phyloP scores from a whole-genome alignment of 192 early-diverging fungal species.

The Coemansia sp. region DNA sequence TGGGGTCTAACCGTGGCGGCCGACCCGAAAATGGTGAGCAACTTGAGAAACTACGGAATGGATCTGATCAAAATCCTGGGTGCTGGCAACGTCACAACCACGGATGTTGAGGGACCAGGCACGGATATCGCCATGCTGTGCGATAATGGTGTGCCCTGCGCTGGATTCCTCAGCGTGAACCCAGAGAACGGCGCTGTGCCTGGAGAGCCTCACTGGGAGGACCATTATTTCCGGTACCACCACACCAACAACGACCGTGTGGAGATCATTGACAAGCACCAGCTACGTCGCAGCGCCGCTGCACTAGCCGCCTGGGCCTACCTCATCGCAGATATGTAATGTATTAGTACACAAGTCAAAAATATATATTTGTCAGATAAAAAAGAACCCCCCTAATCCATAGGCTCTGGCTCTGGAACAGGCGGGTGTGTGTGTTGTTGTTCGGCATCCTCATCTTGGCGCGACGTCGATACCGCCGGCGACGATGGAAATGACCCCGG shows the following conservation, averaged over 20 bases:
- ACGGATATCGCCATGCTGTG: slow-evolving; percentile 61
- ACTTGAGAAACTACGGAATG: slow-evolving; percentile 37
- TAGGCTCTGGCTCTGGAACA: slow-evolving; percentile 25
- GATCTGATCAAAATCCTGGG: slow-evolving; percentile 42
- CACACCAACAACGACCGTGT: slow-evolving; percentile 60
- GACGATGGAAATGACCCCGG: slow-evolving; percentile 54
- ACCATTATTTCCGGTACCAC: slow-evolving; percentile 65
- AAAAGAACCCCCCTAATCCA: slow-evolving; percentile 17
- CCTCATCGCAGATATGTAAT: slow-evolving; percentile 56
- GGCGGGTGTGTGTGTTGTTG: not conserved
- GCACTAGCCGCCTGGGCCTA: slow-evolving; percentile 65
- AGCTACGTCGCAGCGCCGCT: slow-evolving; percentile 62
- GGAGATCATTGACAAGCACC: slow-evolving; percentile 58
- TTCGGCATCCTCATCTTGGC: not conserved
- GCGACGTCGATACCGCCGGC: slow-evolving; percentile 13
- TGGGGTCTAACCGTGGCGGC: slow-evolving; percentile 59
- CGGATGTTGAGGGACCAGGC: slow-evolving; percentile 40
- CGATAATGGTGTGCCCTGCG: slow-evolving; percentile 61
- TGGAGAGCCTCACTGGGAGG: slow-evolving; percentile 40
- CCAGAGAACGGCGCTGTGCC: slow-evolving; percentile 48
- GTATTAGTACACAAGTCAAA: slow-evolving; percentile 1
- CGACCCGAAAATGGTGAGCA: slow-evolving; percentile 24
- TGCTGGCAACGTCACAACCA: slow-evolving; percentile 46
- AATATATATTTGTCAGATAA: not conserved
- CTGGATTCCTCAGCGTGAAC: slow-evolving; percentile 52